Evolutionary conservation across 1,139 yeast genomes (phyloP).

Genomic region (Yamadazyma dendronema): DNA sequence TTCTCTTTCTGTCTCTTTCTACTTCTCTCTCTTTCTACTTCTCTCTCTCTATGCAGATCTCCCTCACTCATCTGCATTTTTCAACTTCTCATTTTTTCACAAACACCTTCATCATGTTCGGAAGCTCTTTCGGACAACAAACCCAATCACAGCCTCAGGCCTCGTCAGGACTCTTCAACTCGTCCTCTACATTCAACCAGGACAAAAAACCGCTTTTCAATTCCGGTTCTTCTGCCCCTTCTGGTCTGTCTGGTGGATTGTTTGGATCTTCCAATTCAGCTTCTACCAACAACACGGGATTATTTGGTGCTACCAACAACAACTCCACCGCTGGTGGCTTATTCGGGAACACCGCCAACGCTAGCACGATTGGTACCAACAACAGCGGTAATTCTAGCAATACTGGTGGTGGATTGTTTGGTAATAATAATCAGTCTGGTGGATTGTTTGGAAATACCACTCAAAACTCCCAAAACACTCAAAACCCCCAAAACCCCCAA

Average conservation of each 20-base stretch:
- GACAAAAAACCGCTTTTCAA: neutral
- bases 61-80: neutral
- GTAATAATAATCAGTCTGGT: slow-evolving; percentile 10
- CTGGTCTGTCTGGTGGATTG: neutral
- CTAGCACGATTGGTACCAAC: slow-evolving; percentile 5
- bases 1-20: no score
- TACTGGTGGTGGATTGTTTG: slow-evolving; percentile 10
- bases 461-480: neutral
- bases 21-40: no score
- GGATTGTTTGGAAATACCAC: slow-evolving; percentile 12
- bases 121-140: slow-evolving; percentile 3
- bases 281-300: slow-evolving; percentile 9
- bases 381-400: slow-evolving; percentile 12
- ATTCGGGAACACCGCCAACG: slow-evolving; percentile 5
- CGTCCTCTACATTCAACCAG: no score
- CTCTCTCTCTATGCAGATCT: neutral
- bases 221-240: neutral
- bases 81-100: slow-evolving; percentile 1
- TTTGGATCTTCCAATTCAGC: slow-evolving; percentile 5
- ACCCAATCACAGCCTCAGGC: neutral
- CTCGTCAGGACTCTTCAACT: no score
- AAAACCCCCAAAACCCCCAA: no score
- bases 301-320: slow-evolving; percentile 18
- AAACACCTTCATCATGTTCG: slow-evolving; percentile 4
- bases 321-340: slow-evolving; percentile 15